These are phyloP conservation scores for Tephrocybe sp. DNA, from an alignment of 768 basidiomycete genomes.

Conservation along the genomic window DNA sequence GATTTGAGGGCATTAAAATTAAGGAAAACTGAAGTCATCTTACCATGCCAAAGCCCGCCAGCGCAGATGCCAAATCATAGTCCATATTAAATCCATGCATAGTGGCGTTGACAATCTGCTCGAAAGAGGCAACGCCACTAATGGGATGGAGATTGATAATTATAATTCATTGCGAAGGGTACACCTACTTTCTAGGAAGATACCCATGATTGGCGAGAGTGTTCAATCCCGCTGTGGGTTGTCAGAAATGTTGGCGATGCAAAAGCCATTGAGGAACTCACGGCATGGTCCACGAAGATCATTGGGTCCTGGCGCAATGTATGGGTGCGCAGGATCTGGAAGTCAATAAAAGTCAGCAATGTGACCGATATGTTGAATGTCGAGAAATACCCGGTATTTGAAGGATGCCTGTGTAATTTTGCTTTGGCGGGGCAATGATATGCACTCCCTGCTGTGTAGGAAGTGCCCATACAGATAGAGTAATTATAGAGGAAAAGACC, in stretches of 20 bases:
- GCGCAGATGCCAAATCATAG: slow-evolving; percentile 13
- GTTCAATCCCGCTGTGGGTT: slow-evolving; percentile 13
- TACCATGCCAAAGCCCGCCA: slow-evolving; percentile 14
- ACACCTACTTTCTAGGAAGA: slow-evolving; percentile 13
- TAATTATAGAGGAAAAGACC: no score
- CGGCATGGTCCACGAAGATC: slow-evolving; percentile 16
- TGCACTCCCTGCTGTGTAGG: slow-evolving; percentile 7
- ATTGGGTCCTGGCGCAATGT: slow-evolving; percentile 1
- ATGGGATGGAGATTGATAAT: neutral
- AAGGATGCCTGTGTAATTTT: slow-evolving; percentile 4
- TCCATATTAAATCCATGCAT: slow-evolving; percentile 15
- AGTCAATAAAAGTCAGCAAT: neutral
- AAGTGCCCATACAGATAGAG: slow-evolving; percentile 3
- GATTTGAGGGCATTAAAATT: neutral
- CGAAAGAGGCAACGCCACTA: slow-evolving; percentile 16
- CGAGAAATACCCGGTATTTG: slow-evolving; percentile 9
- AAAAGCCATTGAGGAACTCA: neutral
- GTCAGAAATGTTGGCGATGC: neutral
- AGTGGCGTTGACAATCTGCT: slow-evolving; percentile 11
- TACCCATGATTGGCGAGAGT: slow-evolving; percentile 17
- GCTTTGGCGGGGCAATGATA: slow-evolving; percentile 11
- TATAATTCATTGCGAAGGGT: no score
- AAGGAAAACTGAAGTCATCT: neutral
- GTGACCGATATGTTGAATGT: neutral
- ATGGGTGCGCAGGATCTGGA: slow-evolving; percentile 11